Base-by-base conservation (phyloP, 2,329 filamentous ascomycete species). In the Fusarium neocosmosporiellum region DNA sequence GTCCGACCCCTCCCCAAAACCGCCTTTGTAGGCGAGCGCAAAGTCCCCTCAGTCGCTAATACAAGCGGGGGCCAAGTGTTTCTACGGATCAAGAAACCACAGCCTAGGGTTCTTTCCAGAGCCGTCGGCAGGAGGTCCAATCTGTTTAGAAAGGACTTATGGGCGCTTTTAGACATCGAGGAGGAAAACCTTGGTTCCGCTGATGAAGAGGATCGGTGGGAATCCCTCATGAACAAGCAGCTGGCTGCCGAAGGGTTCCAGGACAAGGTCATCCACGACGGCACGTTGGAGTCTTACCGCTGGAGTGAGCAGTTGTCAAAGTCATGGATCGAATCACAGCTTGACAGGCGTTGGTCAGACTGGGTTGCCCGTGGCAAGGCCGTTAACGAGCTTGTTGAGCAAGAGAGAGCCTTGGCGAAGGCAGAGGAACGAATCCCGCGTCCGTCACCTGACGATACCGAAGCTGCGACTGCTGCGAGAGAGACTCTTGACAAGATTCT, bases 1-100 rank as follows among this genome's bases (percentile, higher is more conserved):
- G 50, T 77, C 10, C 85, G 84, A 2, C 88, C 89, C 3, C 84
- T 83, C 0, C 89, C 90, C 0, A 82, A 83, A 3, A 74, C 82
- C 3, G 78, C 84, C 24, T 83, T 93, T 2, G 36, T 39, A 7
- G 71, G 77, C 24, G 74, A 77, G 22, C 75, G 72, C 20, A 78
- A 87, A 53, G 84, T 94, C 3, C 93, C 93, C 1, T 82, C 83
- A 1, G 78, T 94, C 1, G 79, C 78, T 39, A 83, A 87, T 34
- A 86, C 88, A 5, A 85, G 90, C 3, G 84, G 86, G 43, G 86
- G 85, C 29, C 81, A 91, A 27, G 89, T 92, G 1, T 92, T 95
- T 76, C 80, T 96, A 31, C 89, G 93, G 37, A 81, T 92, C 50
- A 86, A 84, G 70, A 93, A 92, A 79, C 90, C 91, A 6, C 91